These are phyloP conservation scores for Syzygium jambos DNA, from an alignment of 345 rosid species.

Conservation along the genomic window DNA sequence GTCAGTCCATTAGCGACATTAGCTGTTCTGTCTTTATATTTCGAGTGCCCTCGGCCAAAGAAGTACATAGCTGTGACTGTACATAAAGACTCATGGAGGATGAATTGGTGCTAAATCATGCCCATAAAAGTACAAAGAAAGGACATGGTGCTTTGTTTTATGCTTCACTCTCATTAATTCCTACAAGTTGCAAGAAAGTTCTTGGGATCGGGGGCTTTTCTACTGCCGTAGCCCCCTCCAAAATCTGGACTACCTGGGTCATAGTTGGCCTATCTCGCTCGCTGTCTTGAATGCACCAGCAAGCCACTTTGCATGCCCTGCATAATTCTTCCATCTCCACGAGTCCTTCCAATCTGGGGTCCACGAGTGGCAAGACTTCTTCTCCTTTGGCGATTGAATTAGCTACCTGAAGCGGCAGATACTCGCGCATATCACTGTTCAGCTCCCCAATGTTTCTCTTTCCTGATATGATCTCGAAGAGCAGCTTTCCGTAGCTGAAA, in stretches of 20 bases:
- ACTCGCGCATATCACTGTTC: neutral
- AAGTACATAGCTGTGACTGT: too few relatives aligned
- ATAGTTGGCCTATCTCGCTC: neutral
- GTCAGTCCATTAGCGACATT: too few relatives aligned
- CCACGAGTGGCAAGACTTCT: neutral
- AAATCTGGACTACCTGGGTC: neutral
- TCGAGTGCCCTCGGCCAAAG: neutral
- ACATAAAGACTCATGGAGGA: too few relatives aligned
- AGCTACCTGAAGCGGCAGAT: neutral
- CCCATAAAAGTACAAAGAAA: too few relatives aligned
- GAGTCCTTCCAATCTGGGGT: neutral
- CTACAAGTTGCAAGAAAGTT: neutral
- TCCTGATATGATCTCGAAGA: slow-evolving; percentile 15
- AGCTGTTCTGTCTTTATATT: neutral
- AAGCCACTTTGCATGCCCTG: slow-evolving; percentile 4
- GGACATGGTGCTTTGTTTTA: neutral
- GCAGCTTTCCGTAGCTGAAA: slow-evolving; percentile 16
- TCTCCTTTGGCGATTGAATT: neutral
- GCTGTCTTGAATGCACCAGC: slow-evolving; percentile 5
- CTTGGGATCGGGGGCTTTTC: neutral
- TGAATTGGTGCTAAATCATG: too few relatives aligned
- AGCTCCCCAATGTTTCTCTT: slow-evolving; percentile 4
- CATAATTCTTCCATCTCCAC: neutral
- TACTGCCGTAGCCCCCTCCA: neutral
- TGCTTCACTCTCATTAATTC: neutral